Conservation (phyloP, 805 yeast genomes). For the Wickerhamiella allomyrinae region DNA sequence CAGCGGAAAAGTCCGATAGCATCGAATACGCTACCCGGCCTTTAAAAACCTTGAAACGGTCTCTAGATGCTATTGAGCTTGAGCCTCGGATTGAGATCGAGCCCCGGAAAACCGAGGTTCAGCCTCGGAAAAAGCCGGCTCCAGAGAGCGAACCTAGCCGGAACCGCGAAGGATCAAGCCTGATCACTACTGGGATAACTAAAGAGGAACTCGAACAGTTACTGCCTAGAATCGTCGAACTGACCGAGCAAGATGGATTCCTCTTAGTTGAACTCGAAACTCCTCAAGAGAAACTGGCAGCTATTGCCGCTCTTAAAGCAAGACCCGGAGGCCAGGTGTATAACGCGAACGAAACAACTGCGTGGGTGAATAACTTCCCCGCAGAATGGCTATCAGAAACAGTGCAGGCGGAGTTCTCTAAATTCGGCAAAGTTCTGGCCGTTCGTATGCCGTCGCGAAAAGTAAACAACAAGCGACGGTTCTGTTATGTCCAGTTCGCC, state of each 20-base stretch:
- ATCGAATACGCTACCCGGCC: not conserved
- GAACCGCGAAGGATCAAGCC: constrained; percentile 1
- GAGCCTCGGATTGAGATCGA: too few species aligned
- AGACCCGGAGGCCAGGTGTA: not conserved
- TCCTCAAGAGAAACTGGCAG: not conserved
- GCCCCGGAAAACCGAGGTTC: not conserved
- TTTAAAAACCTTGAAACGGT: not conserved
- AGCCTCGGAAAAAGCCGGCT: not conserved
- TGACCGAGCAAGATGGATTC: not conserved
- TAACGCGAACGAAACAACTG: constrained; percentile 3
- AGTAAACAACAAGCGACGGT: constrained; percentile 2
- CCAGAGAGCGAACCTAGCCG: not conserved
- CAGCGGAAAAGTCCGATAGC: not conserved
- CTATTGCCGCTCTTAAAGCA: not conserved
- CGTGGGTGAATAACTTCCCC: constrained; percentile 6
- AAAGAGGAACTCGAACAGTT: not conserved
- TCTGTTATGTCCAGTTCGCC: constrained; percentile 6
- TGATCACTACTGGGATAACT: not conserved
- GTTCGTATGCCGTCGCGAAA: constrained; percentile 3
- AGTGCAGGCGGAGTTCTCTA: not conserved
- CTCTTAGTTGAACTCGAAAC: constrained; percentile 2
- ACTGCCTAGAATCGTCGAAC: not conserved
- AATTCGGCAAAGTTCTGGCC: constrained; percentile 5
- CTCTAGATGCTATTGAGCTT: too few species aligned
- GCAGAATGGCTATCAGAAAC: not conserved